Percentiles rank a stretch among this genome's conserved stretches.
These are phyloP conservation scores for Monosporascus sp. DNA, from an alignment of 2,329 filamentous ascomycete species.

Conservation along the genomic window DNA sequence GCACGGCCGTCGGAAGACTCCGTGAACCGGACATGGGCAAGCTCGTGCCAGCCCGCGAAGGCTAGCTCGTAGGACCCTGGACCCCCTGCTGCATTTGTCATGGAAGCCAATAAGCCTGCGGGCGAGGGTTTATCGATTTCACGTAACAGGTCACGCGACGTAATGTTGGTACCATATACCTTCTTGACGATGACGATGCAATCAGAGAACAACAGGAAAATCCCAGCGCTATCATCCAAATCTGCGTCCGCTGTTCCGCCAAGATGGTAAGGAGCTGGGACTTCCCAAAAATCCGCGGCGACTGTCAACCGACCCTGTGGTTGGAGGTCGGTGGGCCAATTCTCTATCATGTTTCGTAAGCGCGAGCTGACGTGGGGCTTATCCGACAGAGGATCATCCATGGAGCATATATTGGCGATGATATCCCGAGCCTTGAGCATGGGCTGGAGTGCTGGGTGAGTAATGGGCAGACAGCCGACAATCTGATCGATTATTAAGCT, in stretches of 20 bases:
- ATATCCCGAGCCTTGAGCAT: slow-evolving; percentile 89
- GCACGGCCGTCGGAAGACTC: slow-evolving; percentile 60
- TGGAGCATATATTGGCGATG: slow-evolving; percentile 92
- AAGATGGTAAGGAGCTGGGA: slow-evolving; percentile 63
- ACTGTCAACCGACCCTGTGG: slow-evolving; percentile 74
- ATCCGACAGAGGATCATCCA: slow-evolving; percentile 67
- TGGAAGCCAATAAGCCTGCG: slow-evolving; percentile 55
- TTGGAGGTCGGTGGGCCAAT: slow-evolving; percentile 68
- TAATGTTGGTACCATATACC: slow-evolving; percentile 53
- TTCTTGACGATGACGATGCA: slow-evolving; percentile 74
- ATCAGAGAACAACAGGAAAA: slow-evolving; percentile 82
- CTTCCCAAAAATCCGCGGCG: slow-evolving; percentile 73
- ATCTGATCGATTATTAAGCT: slow-evolving; percentile 97
- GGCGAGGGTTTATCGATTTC: slow-evolving; percentile 78
- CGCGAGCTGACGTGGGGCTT: slow-evolving; percentile 70
- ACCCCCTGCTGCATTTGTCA: slow-evolving; percentile 58
- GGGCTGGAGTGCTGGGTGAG: slow-evolving; percentile 75
- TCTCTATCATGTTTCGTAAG: slow-evolving; percentile 69
- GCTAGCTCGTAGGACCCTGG: slow-evolving; percentile 63
- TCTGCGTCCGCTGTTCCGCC: slow-evolving; percentile 34
- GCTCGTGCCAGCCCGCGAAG: slow-evolving; percentile 66
- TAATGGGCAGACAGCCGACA: slow-evolving; percentile 74
- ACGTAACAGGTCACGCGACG: slow-evolving; percentile 71
- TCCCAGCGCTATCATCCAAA: slow-evolving; percentile 50
- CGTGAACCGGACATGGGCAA: slow-evolving; percentile 67